Conservation (phyloP, 305 asterid species). For the Fraxinus baroniana region DNA sequence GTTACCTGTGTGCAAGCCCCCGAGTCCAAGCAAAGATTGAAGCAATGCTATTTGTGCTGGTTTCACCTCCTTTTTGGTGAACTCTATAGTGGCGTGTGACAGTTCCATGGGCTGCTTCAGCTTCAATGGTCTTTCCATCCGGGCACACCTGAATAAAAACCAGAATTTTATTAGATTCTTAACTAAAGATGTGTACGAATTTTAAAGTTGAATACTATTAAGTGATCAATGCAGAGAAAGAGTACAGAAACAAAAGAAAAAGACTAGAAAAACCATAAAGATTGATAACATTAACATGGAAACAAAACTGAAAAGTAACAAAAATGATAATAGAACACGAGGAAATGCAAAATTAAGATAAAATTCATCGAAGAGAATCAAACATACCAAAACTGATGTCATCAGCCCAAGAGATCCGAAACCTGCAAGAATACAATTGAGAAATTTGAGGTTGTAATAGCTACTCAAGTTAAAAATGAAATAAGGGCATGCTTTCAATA, state of each 20-base stretch:
- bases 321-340: background rate
- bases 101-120: conserved; percentile 99
- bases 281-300: background rate
- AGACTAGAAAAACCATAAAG: background rate
- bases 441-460: conserved; percentile 3
- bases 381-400: conserved; percentile 87
- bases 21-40: conserved; percentile 99
- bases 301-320: background rate
- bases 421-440: conserved; percentile 43
- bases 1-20: conserved; percentile 93
- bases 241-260: background rate
- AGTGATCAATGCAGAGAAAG: background rate
- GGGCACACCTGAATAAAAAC: conserved; percentile 75
- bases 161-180: conserved; percentile 18
- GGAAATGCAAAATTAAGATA: background rate
- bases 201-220: background rate
- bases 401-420: conserved; percentile 96
- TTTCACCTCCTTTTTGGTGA: conserved; percentile 98
- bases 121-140: conserved; percentile 97
- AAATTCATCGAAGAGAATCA: background rate
- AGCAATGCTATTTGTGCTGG: conserved; percentile 97
- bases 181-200: background rate
- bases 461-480: background rate
- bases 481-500: background rate
- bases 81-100: conserved; percentile 95